These are phyloP conservation scores for Lachnellula suecica DNA, from an alignment of 2,329 filamentous ascomycete species.

Conservation along the genomic window DNA sequence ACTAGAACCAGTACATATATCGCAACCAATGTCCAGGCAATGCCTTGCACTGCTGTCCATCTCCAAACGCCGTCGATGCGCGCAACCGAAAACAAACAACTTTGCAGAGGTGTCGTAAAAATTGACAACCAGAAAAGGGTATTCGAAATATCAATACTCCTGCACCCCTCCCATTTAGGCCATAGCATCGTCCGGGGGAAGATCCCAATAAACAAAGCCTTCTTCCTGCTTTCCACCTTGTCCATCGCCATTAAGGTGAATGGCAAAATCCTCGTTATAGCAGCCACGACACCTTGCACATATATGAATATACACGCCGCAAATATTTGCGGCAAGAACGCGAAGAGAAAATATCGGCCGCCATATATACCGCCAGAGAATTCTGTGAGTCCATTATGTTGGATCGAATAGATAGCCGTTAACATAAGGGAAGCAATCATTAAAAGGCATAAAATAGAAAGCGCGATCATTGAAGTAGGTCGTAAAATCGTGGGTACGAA, in stretches of 20 bases:
- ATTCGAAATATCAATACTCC: constrained; percentile 64
- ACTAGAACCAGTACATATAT: constrained; percentile 69
- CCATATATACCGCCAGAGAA: constrained; percentile 71
- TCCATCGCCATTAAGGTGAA: constrained; percentile 75
- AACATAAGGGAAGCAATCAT: constrained; percentile 75
- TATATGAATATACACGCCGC: constrained; percentile 73
- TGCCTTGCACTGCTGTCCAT: constrained; percentile 76
- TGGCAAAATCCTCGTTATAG: constrained; percentile 75
- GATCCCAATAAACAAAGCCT: constrained; percentile 64
- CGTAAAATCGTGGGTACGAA: constrained; percentile 74
- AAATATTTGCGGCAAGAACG: constrained; percentile 78
- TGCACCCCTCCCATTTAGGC: constrained; percentile 66
- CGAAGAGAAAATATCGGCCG: constrained; percentile 78
- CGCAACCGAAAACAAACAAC: constrained; percentile 69
- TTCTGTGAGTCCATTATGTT: constrained; percentile 62
- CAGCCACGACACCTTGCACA: constrained; percentile 70
- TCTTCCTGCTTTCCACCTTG: constrained; percentile 55
- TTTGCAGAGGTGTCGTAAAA: constrained; percentile 79
- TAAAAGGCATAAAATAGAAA: constrained; percentile 61
- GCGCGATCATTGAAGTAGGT: constrained; percentile 58
- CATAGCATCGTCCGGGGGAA: constrained; percentile 65
- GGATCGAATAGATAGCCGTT: constrained; percentile 66
- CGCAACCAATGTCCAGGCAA: constrained; percentile 75
- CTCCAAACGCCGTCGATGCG: constrained; percentile 62
- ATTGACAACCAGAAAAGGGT: constrained; percentile 74